Percentiles rank a stretch among this genome's conserved stretches.
Conservation (phyloP, 495 filamentous ascomycete genomes). For the Penicillium fimorum region DNA sequence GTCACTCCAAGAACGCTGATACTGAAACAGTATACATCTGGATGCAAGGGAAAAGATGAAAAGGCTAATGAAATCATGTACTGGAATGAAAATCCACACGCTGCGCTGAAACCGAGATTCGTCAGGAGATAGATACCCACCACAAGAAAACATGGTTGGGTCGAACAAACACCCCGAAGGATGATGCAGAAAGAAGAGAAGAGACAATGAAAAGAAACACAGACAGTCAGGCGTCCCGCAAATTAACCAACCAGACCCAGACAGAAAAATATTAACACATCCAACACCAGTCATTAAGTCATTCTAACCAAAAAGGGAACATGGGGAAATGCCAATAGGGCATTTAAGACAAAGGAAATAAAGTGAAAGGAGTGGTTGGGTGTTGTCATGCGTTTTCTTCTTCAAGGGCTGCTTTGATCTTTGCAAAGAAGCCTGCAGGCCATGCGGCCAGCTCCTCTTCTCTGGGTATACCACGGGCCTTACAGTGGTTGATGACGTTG, state of each 20-base stretch:
- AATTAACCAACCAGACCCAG: constrained; percentile 18
- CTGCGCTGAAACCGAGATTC: constrained; percentile 24
- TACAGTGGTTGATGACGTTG: constrained; percentile 73
- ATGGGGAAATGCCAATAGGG: constrained; percentile 7
- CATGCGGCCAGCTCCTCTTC: constrained; percentile 70
- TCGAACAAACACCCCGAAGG: constrained; percentile 8
- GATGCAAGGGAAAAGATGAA: constrained; percentile 16
- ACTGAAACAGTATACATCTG: constrained; percentile 6
- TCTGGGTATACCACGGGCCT: constrained; percentile 62
- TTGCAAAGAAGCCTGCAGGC: constrained; percentile 65
- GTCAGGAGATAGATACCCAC: constrained; percentile 8
- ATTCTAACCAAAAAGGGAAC: constrained; percentile 18
- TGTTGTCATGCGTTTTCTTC: constrained; percentile 38
- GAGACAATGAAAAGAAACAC: constrained; percentile 13
- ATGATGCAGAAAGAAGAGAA: constrained; percentile 12
- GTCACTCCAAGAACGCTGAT: constrained; percentile 16
- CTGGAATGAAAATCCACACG: constrained; percentile 19
- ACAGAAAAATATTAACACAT: constrained; percentile 15
- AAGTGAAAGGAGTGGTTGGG: constrained; percentile 13
- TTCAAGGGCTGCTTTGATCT: constrained; percentile 63
- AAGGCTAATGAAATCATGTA: constrained; percentile 21
- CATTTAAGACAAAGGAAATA: constrained; percentile 26
- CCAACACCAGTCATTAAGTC: constrained; percentile 34
- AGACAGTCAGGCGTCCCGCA: constrained; percentile 19
- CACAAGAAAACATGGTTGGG: background rate